Conservation (phyloP, 768 basidiomycete species). For the Lentinula guzmanii region DNA sequence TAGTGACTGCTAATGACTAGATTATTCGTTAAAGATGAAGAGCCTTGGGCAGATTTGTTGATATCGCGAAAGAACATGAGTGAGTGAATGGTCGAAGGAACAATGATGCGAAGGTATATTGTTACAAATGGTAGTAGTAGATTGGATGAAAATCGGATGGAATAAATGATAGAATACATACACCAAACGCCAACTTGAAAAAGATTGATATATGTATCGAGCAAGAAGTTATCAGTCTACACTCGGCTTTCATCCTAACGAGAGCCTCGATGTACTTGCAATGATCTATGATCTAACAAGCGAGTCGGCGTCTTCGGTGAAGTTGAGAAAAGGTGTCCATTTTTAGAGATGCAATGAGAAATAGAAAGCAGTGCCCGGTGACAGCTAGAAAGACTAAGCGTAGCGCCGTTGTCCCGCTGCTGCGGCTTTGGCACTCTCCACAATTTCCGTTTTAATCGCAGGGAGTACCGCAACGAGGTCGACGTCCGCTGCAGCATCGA, state of each 20-base stretch:
- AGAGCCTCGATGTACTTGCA: background rate
- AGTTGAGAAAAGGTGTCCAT: background rate
- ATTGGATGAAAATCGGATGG: background rate
- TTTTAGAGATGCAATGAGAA: background rate
- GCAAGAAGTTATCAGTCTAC: background rate
- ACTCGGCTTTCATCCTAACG: too few species aligned
- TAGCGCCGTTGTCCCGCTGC: background rate
- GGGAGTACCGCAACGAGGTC: background rate
- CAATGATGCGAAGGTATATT: background rate
- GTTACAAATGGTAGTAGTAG: background rate
- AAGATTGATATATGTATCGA: background rate
- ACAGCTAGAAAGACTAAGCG: background rate
- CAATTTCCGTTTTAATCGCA: background rate
- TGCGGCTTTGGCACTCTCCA: background rate
- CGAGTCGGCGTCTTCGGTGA: background rate
- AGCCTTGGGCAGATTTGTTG: background rate
- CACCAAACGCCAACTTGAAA: background rate
- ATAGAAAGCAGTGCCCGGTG: background rate
- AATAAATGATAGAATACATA: slow-evolving; percentile 6
- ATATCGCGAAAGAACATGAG: background rate
- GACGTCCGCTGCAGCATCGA: background rate
- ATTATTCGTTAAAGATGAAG: background rate
- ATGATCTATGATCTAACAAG: background rate
- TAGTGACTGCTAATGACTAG: background rate
- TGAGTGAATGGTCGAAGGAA: background rate